Base-by-base conservation (phyloP, 1,284 basidiomycete genomes). In the Trichosporon asahii region DNA sequence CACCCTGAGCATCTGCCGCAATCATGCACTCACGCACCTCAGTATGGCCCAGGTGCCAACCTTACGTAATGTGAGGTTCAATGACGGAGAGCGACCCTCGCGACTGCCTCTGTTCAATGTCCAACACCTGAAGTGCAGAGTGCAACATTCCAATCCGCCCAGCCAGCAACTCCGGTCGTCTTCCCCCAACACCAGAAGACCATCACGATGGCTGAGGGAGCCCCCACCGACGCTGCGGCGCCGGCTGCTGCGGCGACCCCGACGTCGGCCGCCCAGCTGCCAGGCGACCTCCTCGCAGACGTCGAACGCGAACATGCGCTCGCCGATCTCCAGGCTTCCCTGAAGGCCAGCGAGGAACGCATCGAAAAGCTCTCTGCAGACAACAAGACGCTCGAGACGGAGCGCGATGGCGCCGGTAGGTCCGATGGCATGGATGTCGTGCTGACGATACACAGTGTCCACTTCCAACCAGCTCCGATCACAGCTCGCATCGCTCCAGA, bases 221-320 rank as follows among this genome's bases (percentile, higher is more conserved):
- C 57, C 35, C 21, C 63, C 64, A 66, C 53, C 65, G 27, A 66
- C 53, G 27, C 35, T 35, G 12, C 23, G 21, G 53, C 66, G 35
- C 66, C 66, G 31, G 35, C 66, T 66, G 49, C 65, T 31, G 63
- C 63, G 63, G 63, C 35, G 63, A 64, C 68, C 57, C 33, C 61
- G 57, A 29, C 61, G 49, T 27, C 66, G 33, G 64, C 27, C 68
- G 46, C 66, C 68, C 35, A 40, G 18, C 70, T 70, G 29, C 67
- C 72, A 1, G 66, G 68, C 15, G 78, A 80, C 33, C 71, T 84
- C 14, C 72, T 79, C n/a, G 72, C 76, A 27, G 78, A 81, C 64
- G 80, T 82, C 18, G 84, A 85, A 73, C 75, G 78, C 12, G 81
- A 84, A 60, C 81, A 83, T 66, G 79, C 78, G 18, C 70, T 82